Base-by-base conservation (phyloP, 495 filamentous ascomycete genomes). In the Cercophora newfieldiana region DNA sequence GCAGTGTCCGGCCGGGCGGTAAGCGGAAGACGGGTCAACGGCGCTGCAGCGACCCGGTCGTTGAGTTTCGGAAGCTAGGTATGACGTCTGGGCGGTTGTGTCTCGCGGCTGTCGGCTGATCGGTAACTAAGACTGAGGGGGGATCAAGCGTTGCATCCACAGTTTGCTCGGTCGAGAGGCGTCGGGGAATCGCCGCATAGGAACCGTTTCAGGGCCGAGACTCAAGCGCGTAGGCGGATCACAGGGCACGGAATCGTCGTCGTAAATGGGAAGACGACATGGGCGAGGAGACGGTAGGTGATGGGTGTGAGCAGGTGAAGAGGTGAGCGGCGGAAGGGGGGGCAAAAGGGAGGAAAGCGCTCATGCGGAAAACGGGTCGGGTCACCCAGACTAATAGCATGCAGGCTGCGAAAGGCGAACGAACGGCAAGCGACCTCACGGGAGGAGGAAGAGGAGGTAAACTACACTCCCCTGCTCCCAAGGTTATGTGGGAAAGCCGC, bases 31-130 rank as follows among this genome's bases (percentile, higher is more conserved):
- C 59, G 50, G 53, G 8, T n/a, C 16, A 62, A 56, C 31, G 44
- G 53, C 48, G 25, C 48, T 57, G 58, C 58, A 48, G 10, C 18
- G 22, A 19, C 16, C 3, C 16, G 37, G 18, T 22, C 2, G 16
- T 57, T 7, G 22, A 29, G 16, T 31, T 28, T 22, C 21, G 26
- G 3, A 26, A 22, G 49, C 65, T 33, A 47, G 63, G 63, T 67
- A 70, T 70, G 71, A 72, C 66, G 70, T 72, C 49, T 65, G 60
- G 50, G 60, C 55, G 57, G 64, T 31, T 56, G 50, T 37, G 33
- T 48, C 29, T 68, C 61, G 26, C 59, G 68, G 61, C 19, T 68
- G 53, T 61, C 68, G 64, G 68, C 30, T 44, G 37, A n/a, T 44
- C 37, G 37, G 37, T 14, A 44, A 44, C 37, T 44, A 44, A 14